Percentiles rank a stretch among this genome's conserved stretches.
phyloP scores from a whole-genome alignment of 176 grass and related monocot species.

The Cymbopogon citratus region DNA sequence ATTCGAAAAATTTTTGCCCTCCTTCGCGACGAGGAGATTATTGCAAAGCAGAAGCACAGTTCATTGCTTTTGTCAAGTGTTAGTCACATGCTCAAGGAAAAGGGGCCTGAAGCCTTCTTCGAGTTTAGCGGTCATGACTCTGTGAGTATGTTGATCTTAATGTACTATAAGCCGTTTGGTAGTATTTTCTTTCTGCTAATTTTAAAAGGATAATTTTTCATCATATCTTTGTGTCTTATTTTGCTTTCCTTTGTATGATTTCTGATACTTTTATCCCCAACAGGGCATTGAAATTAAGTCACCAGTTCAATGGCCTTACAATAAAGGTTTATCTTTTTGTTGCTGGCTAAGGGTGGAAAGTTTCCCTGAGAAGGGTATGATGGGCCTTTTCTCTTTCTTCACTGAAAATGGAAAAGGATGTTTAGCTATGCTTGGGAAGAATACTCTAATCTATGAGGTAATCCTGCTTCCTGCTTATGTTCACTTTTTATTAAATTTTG shows the following conservation, averaged over 20 bases:
- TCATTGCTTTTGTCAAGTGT: slow-evolving; percentile 87
- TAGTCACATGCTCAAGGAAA: slow-evolving; percentile 94
- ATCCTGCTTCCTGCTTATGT: background rate
- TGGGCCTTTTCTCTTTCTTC: slow-evolving; percentile 97
- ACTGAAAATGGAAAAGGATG: slow-evolving; percentile 91
- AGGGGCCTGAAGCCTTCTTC: slow-evolving; percentile 95
- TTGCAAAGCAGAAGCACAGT: slow-evolving; percentile 58
- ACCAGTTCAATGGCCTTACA: slow-evolving; percentile 89
- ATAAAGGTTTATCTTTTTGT: slow-evolving; percentile 84
- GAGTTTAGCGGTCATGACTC: slow-evolving; percentile 83
- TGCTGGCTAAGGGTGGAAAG: slow-evolving; percentile 93
- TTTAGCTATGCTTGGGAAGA: slow-evolving; percentile 81
- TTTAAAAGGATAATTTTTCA: background rate
- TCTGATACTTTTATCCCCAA: slow-evolving; percentile 11
- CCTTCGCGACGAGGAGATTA: slow-evolving; percentile 65
- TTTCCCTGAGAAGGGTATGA: slow-evolving; percentile 72
- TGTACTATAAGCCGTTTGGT: background rate
- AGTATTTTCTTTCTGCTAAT: background rate
- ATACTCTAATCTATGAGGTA: slow-evolving; percentile 93
- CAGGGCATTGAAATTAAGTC: slow-evolving; percentile 92
- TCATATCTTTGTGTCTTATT: background rate
- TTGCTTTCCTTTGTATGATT: slow-evolving; percentile 18
- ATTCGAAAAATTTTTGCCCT: slow-evolving; percentile 93
- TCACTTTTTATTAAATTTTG: background rate
- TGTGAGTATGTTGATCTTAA: slow-evolving; percentile 46